A percentile compares a stretch with the other conserved stretches of the same genome.
These are phyloP conservation scores for Suillus bovinus DNA, from an alignment of 768 basidiomycete genomes.

Conservation along the genomic window DNA sequence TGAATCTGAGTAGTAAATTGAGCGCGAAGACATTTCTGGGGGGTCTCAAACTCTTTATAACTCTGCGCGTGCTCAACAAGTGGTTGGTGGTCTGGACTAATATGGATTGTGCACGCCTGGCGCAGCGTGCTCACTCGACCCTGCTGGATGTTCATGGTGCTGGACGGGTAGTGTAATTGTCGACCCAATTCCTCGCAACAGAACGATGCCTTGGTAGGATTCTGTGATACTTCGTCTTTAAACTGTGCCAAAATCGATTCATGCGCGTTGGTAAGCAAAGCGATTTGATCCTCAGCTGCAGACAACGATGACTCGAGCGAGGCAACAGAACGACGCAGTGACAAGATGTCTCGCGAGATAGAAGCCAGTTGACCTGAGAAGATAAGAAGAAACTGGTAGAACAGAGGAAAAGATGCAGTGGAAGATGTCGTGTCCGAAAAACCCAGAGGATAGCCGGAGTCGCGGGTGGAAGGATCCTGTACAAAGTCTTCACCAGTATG, in stretches of 20 bases:
- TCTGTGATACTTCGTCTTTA: neutral
- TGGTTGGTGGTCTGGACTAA: neutral
- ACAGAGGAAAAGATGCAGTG: neutral
- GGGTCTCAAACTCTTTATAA: neutral
- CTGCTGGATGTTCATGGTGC: neutral
- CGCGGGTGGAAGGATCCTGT: neutral
- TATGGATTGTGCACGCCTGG: neutral
- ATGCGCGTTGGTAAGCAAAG: neutral
- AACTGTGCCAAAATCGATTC: neutral
- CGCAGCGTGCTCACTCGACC: neutral
- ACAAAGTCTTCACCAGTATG: neutral
- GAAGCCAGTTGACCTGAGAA: neutral
- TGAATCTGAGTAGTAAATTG: neutral
- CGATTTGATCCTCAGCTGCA: neutral
- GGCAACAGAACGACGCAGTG: neutral
- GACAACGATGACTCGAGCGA: neutral
- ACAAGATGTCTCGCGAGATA: neutral
- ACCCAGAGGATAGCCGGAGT: neutral
- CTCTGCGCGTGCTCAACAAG: neutral
- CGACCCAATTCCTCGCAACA: neutral
- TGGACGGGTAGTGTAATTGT: neutral
- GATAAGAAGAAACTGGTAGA: neutral
- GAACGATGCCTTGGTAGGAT: neutral
- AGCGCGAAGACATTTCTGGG: neutral
- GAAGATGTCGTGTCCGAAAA: neutral